A percentile compares a stretch with the other conserved stretches of the same genome.
These are phyloP conservation scores for Asterochloris erici DNA, from an alignment of 139 green algal species.

Conservation along the genomic window DNA sequence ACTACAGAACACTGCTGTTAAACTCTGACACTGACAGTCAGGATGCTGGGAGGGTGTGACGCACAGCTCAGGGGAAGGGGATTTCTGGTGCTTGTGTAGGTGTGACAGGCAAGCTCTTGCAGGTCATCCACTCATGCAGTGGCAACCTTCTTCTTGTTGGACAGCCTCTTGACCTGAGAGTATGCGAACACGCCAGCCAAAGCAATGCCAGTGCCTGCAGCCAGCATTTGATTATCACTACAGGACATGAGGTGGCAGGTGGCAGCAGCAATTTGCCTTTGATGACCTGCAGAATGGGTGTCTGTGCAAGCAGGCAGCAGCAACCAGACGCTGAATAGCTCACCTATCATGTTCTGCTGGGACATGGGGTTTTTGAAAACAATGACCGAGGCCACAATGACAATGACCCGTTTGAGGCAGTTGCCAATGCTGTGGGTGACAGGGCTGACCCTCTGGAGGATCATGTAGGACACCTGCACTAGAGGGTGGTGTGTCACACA, in stretches of 20 bases:
- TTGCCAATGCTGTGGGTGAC: slow-evolving; percentile 99
- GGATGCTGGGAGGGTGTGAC: no score
- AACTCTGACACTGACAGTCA: no score
- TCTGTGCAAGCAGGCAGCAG: not conserved
- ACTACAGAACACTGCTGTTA: no score
- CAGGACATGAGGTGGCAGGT: not conserved
- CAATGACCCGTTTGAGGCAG: slow-evolving; percentile 96
- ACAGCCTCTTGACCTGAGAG: slow-evolving; percentile 74
- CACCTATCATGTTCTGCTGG: slow-evolving; percentile 39
- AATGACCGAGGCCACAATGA: slow-evolving; percentile 90
- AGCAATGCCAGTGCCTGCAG: slow-evolving; percentile 76
- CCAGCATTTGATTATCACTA: no score
- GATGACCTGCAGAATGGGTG: not conserved
- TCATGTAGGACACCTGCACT: slow-evolving; percentile 79
- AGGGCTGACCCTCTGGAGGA: slow-evolving; percentile 82
- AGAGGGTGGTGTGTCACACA: no score
- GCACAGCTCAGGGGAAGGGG: no score
- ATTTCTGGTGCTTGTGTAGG: no score
- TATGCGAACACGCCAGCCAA: slow-evolving; percentile 92
- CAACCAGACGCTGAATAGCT: not conserved
- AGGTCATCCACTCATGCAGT: not conserved
- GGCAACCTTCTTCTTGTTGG: slow-evolving; percentile 15
- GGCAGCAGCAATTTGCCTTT: not conserved
- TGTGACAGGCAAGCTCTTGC: no score
- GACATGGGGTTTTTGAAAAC: slow-evolving; percentile 90